Evolutionary conservation across 1,284 basidiomycete species (phyloP).

Genomic region (Ustilago curta): DNA sequence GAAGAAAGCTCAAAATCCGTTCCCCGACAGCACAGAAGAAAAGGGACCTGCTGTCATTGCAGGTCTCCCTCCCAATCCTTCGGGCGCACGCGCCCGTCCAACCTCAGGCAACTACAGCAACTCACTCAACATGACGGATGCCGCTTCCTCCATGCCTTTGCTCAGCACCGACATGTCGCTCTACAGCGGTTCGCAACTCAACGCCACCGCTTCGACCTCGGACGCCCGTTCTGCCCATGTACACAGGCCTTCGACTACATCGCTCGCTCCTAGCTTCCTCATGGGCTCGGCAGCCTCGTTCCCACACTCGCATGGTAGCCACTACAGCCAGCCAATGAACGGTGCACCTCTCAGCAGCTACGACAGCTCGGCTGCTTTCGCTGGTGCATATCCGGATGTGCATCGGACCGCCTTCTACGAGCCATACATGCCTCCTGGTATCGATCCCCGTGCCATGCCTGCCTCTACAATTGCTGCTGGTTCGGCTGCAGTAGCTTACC

Average conservation of each 20-base stretch:
- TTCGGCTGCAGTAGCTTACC: constrained; percentile 30
- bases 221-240: constrained; percentile 23
- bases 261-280: constrained; percentile 33
- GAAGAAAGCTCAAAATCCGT: constrained; percentile 26
- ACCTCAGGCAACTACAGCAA: constrained; percentile 27
- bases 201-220: constrained; percentile 1
- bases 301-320: constrained; percentile 30
- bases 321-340: constrained; percentile 12
- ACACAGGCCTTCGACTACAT: constrained; percentile 30
- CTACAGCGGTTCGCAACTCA: constrained; percentile 19
- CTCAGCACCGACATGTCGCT: constrained; percentile 20
- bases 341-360: neutral
- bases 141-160: constrained; percentile 25
- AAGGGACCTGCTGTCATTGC: constrained; percentile 37
- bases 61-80: constrained; percentile 33
- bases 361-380: constrained; percentile 10
- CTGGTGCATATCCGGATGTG: constrained; percentile 31
- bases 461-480: constrained; percentile 6
- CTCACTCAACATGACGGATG: constrained; percentile 31
- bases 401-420: constrained; percentile 36
- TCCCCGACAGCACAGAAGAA: constrained; percentile 24
- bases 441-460: constrained; percentile 15
- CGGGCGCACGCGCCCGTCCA: constrained; percentile 19
- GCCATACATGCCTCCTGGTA: constrained; percentile 22
- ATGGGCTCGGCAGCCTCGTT: constrained; percentile 32